Evolutionary conservation across 2,329 filamentous ascomycete genomes (phyloP), one percentile per base, ranked within the genome.

Genomic region (Alternaria alternata): DNA sequence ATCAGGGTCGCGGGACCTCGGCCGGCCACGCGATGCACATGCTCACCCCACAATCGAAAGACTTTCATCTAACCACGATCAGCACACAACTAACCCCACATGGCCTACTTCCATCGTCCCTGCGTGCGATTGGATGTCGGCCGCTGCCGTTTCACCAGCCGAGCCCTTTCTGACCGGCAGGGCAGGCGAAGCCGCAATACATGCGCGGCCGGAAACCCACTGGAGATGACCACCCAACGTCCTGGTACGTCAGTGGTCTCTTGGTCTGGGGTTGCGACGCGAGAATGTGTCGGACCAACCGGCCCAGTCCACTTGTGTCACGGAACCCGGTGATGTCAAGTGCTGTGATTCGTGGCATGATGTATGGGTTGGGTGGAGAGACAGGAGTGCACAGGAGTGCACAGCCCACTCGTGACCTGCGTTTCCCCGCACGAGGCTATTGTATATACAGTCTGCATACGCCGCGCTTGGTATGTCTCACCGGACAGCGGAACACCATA

Each of bases 271-370:
- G 64, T 24, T 61, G 63, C 69, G 53, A 64, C 64, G 66, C 73
- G 68, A 72, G 60, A 68, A 74, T 66, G 62, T 53, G 58, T 68
- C 73, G 70, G 72, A 68, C 66, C 64, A 67, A 65, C 24, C 52
- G 41, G 54, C 43, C 59, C 54, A 54, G 52, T 41, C 38, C 54
- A 51, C 57, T 49, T 58, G 57, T 24, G 48, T 46, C 51, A 41
- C 58, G 58, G 49, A 48, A 52, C 42, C 38, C 39, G 38, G 57
- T 54, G 52, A 59, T 52, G 63, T 66, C 61, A 64, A 58, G 61
- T 71, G 63, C 55, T 69, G 64, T 75, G 71, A 75, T 77, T 73
- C 68, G 73, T 76, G 70, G 74, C 61, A 57, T 72, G 72, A 76
- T 59, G 48, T 64, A 62, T 62, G 66, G 60, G 53, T 48, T 60